A percentile compares a stretch with the other conserved stretches of the same genome.
phyloP scores from a whole-genome alignment of 2,329 filamentous ascomycete species.

The Exophiala sp. region DNA sequence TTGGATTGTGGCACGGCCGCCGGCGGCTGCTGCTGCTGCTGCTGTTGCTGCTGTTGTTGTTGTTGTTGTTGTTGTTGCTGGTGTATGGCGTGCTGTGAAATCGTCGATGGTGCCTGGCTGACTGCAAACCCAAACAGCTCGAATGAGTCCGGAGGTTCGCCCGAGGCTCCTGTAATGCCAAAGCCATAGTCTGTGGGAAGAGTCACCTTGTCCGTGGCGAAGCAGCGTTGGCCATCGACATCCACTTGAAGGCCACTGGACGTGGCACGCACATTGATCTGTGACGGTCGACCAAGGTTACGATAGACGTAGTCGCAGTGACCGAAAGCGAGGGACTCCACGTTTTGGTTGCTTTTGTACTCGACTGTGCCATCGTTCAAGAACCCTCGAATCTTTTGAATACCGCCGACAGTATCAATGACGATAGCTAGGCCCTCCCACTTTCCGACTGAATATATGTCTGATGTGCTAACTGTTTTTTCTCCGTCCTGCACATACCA shows the following conservation, averaged over 20 bases:
- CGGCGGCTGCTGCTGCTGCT: constrained; percentile 30
- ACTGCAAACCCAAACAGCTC: constrained; percentile 86
- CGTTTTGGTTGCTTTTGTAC: constrained; percentile 69
- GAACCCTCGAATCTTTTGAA: constrained; percentile 79
- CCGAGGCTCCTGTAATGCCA: constrained; percentile 81
- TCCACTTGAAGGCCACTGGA: constrained; percentile 66
- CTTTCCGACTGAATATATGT: constrained; percentile 76
- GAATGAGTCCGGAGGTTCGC: constrained; percentile 90
- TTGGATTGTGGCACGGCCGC: constrained; percentile 15
- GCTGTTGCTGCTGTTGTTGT: constrained; percentile 34
- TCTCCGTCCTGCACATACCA: constrained; percentile 78
- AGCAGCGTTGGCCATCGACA: constrained; percentile 77
- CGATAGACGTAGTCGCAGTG: constrained; percentile 89
- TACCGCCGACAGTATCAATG: constrained; percentile 76
- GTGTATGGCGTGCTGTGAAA: constrained; percentile 8
- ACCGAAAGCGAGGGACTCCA: constrained; percentile 86
- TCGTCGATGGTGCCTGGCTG: constrained; percentile 32
- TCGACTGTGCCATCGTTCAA: constrained; percentile 85
- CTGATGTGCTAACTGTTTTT: constrained; percentile 63
- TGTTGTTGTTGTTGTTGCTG: constrained; percentile 34
- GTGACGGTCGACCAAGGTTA: constrained; percentile 80
- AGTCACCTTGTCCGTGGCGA: constrained; percentile 58
- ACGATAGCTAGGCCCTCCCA: constrained; percentile 91
- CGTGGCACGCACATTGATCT: constrained; percentile 70
- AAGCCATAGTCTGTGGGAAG: constrained; percentile 80